Percentiles rank a stretch among this genome's conserved stretches.
Conservation (phyloP, 164 flowering plant species). For the Magnolia sinica region DNA sequence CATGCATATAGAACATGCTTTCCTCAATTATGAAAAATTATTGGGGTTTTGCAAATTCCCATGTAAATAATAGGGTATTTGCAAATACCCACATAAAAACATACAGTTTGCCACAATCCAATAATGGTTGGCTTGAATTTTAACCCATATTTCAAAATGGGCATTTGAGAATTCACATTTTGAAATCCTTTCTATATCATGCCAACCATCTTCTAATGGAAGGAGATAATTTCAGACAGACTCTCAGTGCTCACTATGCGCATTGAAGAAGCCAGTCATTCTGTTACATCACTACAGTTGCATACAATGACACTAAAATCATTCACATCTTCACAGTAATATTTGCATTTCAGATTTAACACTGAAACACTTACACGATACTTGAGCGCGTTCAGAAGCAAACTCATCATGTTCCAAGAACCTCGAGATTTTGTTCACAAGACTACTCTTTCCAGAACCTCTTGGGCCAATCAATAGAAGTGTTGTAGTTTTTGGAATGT, state of each 20-base stretch:
- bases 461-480: constrained; percentile 68
- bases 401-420: constrained; percentile 55
- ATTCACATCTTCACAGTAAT: not conserved
- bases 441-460: constrained; percentile 88
- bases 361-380: constrained; percentile 47
- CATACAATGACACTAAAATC: no score
- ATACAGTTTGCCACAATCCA: not conserved
- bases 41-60: not conserved
- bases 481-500: constrained; percentile 54
- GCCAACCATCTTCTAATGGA: no score
- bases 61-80: not conserved
- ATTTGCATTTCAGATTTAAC: not conserved
- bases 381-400: constrained; percentile 68
- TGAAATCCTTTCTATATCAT: no score
- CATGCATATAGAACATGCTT: no score
- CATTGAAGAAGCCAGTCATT: no score
- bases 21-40: no score
- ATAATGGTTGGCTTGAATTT: not conserved
- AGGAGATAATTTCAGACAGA: no score
- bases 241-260: no score
- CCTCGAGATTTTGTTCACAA: constrained; percentile 64
- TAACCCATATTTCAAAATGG: not conserved
- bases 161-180: no score
- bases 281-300: no score
- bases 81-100: not conserved